phyloP scores from a whole-genome alignment of 2,329 filamentous ascomycete species.

The Clarireedia paspali region DNA sequence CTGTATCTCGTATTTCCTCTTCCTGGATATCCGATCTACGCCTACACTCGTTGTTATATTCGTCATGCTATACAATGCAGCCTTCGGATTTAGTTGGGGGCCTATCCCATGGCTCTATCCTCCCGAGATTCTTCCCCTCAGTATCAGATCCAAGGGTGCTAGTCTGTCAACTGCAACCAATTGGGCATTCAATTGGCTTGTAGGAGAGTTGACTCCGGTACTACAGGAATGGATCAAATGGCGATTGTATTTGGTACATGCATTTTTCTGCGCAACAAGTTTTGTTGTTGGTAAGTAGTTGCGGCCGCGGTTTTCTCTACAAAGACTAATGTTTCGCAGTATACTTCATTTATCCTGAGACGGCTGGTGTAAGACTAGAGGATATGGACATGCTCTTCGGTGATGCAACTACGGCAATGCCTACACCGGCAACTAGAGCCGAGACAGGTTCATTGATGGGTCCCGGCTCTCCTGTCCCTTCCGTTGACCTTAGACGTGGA shows the following conservation, averaged over 20 bases:
- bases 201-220: constrained; percentile 90
- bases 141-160: constrained; percentile 93
- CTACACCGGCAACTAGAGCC: constrained; percentile 67
- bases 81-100: constrained; percentile 96
- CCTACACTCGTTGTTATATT: constrained; percentile 83
- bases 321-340: constrained; percentile 45
- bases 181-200: constrained; percentile 98
- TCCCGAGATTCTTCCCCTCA: constrained; percentile 94
- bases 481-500: constrained; percentile 60
- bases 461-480: constrained; percentile 70
- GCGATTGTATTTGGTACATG: constrained; percentile 90
- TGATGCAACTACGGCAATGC: constrained; percentile 77
- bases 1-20: constrained; percentile 90
- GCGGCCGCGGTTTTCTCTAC: background rate
- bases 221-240: constrained; percentile 88
- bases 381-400: constrained; percentile 96
- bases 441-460: constrained; percentile 80
- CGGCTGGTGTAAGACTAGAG: constrained; percentile 87
- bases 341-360: constrained; percentile 96
- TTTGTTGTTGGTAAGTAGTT: constrained; percentile 81
- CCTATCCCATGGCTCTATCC: constrained; percentile 98
- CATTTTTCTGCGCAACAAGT: constrained; percentile 91
- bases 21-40: constrained; percentile 71
- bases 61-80: constrained; percentile 97
- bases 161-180: constrained; percentile 94